Evolutionary conservation across 495 filamentous ascomycete genomes (phyloP), one percentile per base, ranked within the genome.

Genomic region (Hyphodiscus hymeniophilus): DNA sequence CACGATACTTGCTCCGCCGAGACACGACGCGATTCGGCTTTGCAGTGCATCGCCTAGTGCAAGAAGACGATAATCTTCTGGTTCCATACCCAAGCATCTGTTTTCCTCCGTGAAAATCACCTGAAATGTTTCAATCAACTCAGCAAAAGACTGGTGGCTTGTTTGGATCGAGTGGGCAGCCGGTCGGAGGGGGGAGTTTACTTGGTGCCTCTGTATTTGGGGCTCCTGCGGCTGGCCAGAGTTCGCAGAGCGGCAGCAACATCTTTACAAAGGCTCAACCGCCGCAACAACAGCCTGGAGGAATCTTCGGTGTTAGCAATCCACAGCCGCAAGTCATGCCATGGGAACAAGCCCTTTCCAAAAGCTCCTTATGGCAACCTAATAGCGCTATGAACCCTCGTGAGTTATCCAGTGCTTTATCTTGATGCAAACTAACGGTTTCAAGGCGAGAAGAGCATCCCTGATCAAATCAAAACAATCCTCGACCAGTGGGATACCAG

Each of bases 401-500:
- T 59, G 48, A 24, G 53, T 53, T 32, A 38, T 20, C 28, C 35
- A 17, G 13, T n/a, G 16, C 11, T 18, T 28, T 16, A 10, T 18
- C 34, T 12, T 15, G 12, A 16, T 24, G 21, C 40, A 30, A 42
- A 21, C 42, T 54, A 48, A 53, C 7, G 4, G 20, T 35, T 43
- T 3, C 20, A 49, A 81, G 77, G 75, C 42, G 87, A 92, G 58
- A 91, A 89, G 56, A 79, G 86, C 18, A 80, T 95, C 12, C 77
- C 80, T 13, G 87, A 94, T 52, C 91, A 97, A 66, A 88, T 96
- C 42, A 65, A 77, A 43, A 73, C 82, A 17, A 74, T 96, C 49
- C 71, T 76, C 34, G 72, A 82, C 28, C 95, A 95, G 72, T 99
- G 92, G 92, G 75, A 89, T 52, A 77, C 86, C 1, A 62, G 67